A percentile compares a stretch with the other conserved stretches of the same genome.
Evolutionary conservation across 768 basidiomycete genomes (phyloP).

Genomic region (Lactifluus volemus): DNA sequence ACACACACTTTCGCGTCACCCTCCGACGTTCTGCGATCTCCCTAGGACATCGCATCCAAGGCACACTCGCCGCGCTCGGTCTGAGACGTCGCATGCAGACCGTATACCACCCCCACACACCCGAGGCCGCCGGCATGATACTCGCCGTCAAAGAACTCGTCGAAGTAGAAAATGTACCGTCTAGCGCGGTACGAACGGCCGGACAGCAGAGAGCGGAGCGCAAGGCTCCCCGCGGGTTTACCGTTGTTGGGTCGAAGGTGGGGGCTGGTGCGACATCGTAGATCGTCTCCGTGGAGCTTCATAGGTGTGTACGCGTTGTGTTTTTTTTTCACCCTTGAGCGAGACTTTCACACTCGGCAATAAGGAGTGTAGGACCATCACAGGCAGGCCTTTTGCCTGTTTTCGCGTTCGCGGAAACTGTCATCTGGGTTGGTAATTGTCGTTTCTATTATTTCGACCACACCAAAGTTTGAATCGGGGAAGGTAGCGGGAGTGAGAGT

Average conservation of each 20-base stretch:
- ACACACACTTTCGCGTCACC: slow-evolving; percentile 84
- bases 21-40: slow-evolving; percentile 82
- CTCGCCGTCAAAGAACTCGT: slow-evolving; percentile 84
- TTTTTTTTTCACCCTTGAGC: background rate
- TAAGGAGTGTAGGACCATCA: background rate
- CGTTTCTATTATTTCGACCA: background rate
- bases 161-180: slow-evolving; percentile 77
- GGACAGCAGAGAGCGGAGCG: slow-evolving; percentile 59
- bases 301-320: background rate
- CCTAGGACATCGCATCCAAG: slow-evolving; percentile 59
- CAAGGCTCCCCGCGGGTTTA: slow-evolving; percentile 60
- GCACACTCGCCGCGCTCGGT: slow-evolving; percentile 75
- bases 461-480: background rate
- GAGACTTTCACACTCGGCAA: background rate
- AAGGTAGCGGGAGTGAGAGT: background rate
- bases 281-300: background rate
- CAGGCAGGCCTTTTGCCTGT: background rate
- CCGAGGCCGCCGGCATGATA: slow-evolving; percentile 78
- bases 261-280: background rate
- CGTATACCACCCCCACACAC: slow-evolving; percentile 68
- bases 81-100: slow-evolving; percentile 77
- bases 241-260: slow-evolving; percentile 35
- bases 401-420: background rate
- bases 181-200: slow-evolving; percentile 56
- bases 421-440: background rate